These are phyloP conservation scores for Aspergillus sp. DNA, from an alignment of 2,329 filamentous ascomycete species.

Conservation along the genomic window DNA sequence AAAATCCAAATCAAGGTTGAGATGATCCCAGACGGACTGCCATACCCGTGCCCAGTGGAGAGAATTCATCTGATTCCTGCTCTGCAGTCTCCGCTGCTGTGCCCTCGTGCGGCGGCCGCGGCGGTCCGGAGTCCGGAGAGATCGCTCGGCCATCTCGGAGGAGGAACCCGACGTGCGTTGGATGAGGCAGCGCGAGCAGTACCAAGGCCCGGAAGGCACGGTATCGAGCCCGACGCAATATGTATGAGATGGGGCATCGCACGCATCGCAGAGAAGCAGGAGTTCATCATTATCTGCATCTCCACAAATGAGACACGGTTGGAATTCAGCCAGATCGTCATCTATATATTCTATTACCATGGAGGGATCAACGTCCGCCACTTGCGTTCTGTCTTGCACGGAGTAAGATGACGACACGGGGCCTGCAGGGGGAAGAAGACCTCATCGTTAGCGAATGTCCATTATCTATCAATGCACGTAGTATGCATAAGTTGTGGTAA, in stretches of 20 bases:
- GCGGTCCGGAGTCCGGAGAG: slow-evolving; percentile 38
- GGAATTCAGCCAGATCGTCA: slow-evolving; percentile 61
- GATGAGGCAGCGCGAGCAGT: slow-evolving; percentile 76
- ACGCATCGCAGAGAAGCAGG: slow-evolving; percentile 86
- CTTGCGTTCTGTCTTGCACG: slow-evolving; percentile 61
- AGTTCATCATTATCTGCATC: slow-evolving; percentile 77
- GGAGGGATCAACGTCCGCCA: slow-evolving; percentile 77
- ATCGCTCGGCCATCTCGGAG: slow-evolving; percentile 34
- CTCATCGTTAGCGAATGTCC: slow-evolving; percentile 2
- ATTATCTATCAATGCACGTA: background rate
- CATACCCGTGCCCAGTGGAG: slow-evolving; percentile 75
- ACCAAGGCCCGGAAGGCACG: slow-evolving; percentile 79
- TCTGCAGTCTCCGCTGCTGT: slow-evolving; percentile 44
- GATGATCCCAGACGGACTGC: slow-evolving; percentile 81
- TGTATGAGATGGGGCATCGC: slow-evolving; percentile 85
- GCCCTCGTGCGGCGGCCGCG: slow-evolving; percentile 50
- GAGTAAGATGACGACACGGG: slow-evolving; percentile 58
- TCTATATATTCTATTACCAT: slow-evolving; percentile 67
- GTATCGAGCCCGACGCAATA: slow-evolving; percentile 82
- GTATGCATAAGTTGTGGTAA: background rate
- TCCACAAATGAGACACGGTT: slow-evolving; percentile 82
- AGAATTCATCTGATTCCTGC: slow-evolving; percentile 43
- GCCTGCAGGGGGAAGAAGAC: slow-evolving; percentile 39
- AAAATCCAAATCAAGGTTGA: slow-evolving; percentile 78
- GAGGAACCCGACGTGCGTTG: slow-evolving; percentile 43